Evolutionary conservation across 179 eudicot genomes (phyloP), one percentile per base, ranked within the genome.

Genomic region (Carnegiea gigantea): DNA sequence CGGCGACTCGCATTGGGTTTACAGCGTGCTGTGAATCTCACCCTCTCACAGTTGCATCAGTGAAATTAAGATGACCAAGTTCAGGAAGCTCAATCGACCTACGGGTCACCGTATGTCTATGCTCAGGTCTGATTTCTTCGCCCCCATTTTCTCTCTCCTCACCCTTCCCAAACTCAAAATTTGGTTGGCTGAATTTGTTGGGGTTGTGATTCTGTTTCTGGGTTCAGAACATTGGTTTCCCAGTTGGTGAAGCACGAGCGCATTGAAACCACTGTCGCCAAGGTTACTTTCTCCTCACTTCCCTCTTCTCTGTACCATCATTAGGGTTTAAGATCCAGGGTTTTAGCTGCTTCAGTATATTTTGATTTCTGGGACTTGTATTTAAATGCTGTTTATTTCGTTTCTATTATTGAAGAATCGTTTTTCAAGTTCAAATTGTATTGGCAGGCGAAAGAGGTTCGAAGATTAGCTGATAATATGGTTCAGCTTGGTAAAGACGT

Each of bases 381-480:
- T 70, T 76, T 51, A 17, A 0, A 20, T 33, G 40, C 30, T 82
- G 54, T 75, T 6, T 3, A 18, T 40, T 30, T 18, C 6, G 53
- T 49, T 10, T 74, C 3, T 33, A 3, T 33, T 1, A 33, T 33
- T 33, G 36, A 33, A 33, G 36, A 33, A 33, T 76, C 62, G 21
- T 78, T 49, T 26, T 23, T 40, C 23, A 4, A 18, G 28, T 46
- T 72, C 21, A 3, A 23, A 65, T 72, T 36, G 57, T 72, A 14
- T 84, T 79, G 78, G 70, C 81, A 94, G 98, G 99, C 99, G 21
- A 95, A 95, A 88, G 97, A 94, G 87, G 89, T 95, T 74, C 94
- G 99, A 1, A 84, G 99, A 83, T 91, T 95, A 84, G 99, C 99
- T 85, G 99, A 95, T 84, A 95, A 90, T 79, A 95, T 95, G 99